These are phyloP conservation scores for Aspergillus oerlinghausenensis DNA, from an alignment of 2,329 filamentous ascomycete species.

Conservation along the genomic window DNA sequence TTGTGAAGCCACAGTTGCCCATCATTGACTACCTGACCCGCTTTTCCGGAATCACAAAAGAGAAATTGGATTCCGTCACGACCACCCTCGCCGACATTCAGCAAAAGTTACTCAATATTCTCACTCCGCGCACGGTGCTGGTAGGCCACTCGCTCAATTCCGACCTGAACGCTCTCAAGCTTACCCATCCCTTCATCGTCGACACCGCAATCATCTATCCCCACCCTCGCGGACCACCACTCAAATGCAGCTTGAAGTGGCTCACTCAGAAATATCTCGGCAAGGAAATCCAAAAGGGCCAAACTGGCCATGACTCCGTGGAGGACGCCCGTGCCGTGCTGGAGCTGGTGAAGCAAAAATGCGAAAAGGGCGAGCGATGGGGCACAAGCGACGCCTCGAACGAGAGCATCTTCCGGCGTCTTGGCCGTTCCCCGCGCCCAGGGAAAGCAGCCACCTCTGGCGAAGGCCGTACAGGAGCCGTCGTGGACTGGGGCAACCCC, in stretches of 20 bases:
- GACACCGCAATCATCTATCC: conserved; percentile 89
- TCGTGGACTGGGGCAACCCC: conserved; percentile 88
- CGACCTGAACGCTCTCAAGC: conserved; percentile 69
- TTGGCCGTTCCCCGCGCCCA: conserved; percentile 54
- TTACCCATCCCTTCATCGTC: conserved; percentile 88
- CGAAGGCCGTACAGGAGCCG: conserved; percentile 45
- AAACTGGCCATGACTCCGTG: conserved; percentile 78
- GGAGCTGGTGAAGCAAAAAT: conserved; percentile 91
- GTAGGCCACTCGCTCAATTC: conserved; percentile 47
- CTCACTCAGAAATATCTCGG: conserved; percentile 79
- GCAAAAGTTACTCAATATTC: conserved; percentile 63
- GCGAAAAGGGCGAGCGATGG: conserved; percentile 85
- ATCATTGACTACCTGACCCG: conserved; percentile 89
- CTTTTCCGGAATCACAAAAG: conserved; percentile 86
- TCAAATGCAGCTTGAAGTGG: conserved; percentile 89
- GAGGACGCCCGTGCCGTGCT: conserved; percentile 90
- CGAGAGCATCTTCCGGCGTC: conserved; percentile 84
- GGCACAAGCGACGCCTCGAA: conserved; percentile 71
- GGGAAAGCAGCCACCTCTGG: conserved; percentile 31
- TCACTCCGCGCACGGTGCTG: conserved; percentile 49
- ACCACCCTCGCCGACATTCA: conserved; percentile 84
- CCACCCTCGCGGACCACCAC: conserved; percentile 80
- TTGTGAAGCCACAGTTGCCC: conserved; percentile 84
- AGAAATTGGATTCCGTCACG: conserved; percentile 75
- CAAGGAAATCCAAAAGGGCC: conserved; percentile 81